A percentile compares a stretch with the other conserved stretches of the same genome.
These are phyloP conservation scores for Brassica cretica DNA, from an alignment of 345 rosid species.

Conservation along the genomic window DNA sequence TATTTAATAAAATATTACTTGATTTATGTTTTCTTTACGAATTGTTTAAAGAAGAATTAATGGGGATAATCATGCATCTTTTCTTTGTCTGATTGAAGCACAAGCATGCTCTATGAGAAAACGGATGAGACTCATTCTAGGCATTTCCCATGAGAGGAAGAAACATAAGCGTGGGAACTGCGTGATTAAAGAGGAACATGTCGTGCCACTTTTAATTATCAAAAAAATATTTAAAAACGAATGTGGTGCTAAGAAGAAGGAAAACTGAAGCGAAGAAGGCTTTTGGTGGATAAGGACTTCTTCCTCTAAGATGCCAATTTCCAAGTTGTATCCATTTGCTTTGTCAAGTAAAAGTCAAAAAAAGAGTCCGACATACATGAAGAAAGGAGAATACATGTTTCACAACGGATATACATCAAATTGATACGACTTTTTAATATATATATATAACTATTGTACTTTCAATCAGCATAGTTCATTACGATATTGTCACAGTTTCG, in stretches of 20 bases:
- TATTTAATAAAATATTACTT: background rate
- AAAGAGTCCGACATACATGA: conserved; percentile 37
- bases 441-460: background rate
- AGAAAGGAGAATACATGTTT: conserved; percentile 8
- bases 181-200: conserved; percentile 19
- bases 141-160: conserved; percentile 23
- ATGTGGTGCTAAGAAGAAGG: background rate
- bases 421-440: background rate
- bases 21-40: background rate
- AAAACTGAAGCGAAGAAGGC: background rate
- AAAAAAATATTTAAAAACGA: background rate
- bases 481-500: background rate
- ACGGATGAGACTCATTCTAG: conserved; percentile 4
- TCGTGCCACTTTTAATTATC: conserved; percentile 7
- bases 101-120: conserved; percentile 13
- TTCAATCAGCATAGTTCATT: background rate
- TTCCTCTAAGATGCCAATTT: background rate
- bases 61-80: conserved; percentile 11
- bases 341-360: conserved; percentile 35
- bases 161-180: conserved; percentile 36
- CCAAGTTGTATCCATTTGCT: conserved; percentile 25
- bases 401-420: conserved; percentile 34
- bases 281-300: conserved; percentile 36
- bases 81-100: background rate
- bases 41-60: background rate